Base-by-base conservation (phyloP, 1,139 yeast species). In the Suhomyces yuchorum region DNA sequence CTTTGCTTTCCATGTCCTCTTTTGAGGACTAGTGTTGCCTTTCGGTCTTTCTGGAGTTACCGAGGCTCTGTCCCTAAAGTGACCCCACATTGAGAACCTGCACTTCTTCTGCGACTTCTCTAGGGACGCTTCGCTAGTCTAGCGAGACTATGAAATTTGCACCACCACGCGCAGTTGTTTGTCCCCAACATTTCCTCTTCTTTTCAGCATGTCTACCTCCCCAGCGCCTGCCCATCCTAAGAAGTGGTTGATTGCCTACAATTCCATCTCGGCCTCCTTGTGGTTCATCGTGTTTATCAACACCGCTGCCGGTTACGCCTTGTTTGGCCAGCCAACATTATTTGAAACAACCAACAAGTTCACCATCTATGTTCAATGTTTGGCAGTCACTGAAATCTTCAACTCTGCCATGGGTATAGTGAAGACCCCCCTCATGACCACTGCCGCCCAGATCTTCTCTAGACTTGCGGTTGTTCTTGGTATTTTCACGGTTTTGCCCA, bases 391-490 rank as follows among this genome's bases (percentile, higher is more conserved):
- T 42, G 99, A 93, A 65, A 81, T 93, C 32, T 74, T 82, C 59
- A 95, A 93, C 66, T 80, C 97, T 2, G 74, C 82, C 3, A 66
- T 81, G 1, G 98, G 93, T 0, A 73, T 85, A 46, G 99, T 93
- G 26, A 82, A 85, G 55, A 85, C 98, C 4, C 97, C 98, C 1
- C 57, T 92, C 8, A 61, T 85, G 51, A 93, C 97, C 32, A 90
- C 97, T 0, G 76, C 75, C 15, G 85, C 90, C 62, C 99, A 93
- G 67, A 96, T 93, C 1, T 78, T 85, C 12, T 91, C 97, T 11
- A 78, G 99, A 52, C 70, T 92, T 49, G 70, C 92, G 54, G 79
- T 93, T 41, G 96, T 90, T 15, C 77, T 89, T 75, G 97, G 98
- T 12, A 80, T 93, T 46, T 83, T 90, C 70, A 82, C 81, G 51